These are phyloP conservation scores for Arctium lappa DNA, from an alignment of 129 eudicot genomes.

Conservation along the genomic window DNA sequence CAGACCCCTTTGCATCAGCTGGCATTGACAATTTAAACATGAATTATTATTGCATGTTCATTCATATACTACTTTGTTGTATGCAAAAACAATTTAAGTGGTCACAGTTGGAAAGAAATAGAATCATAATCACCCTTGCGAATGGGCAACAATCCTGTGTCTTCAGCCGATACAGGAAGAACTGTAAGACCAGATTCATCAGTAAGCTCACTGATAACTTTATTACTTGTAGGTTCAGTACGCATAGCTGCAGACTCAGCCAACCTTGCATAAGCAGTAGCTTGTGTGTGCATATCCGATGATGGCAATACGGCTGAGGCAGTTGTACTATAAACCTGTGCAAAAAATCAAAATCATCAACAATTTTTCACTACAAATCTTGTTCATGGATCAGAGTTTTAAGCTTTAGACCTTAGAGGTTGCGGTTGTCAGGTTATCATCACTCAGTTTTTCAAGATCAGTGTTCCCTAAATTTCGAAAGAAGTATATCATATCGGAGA, in stretches of 20 bases:
- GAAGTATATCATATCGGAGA: constrained; percentile 10
- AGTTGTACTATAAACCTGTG: constrained; percentile 44
- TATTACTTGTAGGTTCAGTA: constrained; percentile 32
- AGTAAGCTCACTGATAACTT: constrained; percentile 29
- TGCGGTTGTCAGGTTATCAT: constrained; percentile 19
- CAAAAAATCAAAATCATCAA: not conserved
- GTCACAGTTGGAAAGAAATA: not conserved
- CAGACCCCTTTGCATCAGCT: constrained; percentile 72
- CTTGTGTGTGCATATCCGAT: constrained; percentile 65
- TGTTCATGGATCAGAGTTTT: not conserved
- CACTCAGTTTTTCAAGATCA: constrained; percentile 26
- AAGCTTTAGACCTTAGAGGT: constrained; percentile 29
- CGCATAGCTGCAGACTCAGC: constrained; percentile 56
- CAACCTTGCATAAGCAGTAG: constrained; percentile 64
- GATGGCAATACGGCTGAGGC: constrained; percentile 35
- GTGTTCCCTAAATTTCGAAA: constrained; percentile 28
- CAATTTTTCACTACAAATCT: not conserved
- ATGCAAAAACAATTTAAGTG: not conserved
- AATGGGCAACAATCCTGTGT: constrained; percentile 72
- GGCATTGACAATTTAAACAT: constrained; percentile 13
- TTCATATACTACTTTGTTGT: not conserved
- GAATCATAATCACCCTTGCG: constrained; percentile 47
- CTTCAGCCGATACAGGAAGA: constrained; percentile 92
- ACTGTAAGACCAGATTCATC: constrained; percentile 22
- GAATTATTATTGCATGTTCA: not conserved